These are phyloP conservation scores for carrot (Daucus carota) DNA, from an alignment of 129 eudicot species.

Conservation along the genomic window DH1_v3.0 NC_030387.2:4908501-4909000, in stretches of 20 bases:
- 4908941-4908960: neutral
- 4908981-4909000: too few relatives aligned
- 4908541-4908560: slow-evolving; percentile 2
- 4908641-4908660: slow-evolving; percentile 86
- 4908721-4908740: neutral
- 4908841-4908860: slow-evolving; percentile 81
- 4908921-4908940: slow-evolving; percentile 80
- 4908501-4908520: neutral
- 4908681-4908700: slow-evolving; percentile 61
- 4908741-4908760: neutral
- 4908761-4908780: neutral
- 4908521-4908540: neutral
- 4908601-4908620: slow-evolving; percentile 92
- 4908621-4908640: slow-evolving; percentile 94
- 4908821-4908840: slow-evolving; percentile 28
- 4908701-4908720: slow-evolving; percentile 2
- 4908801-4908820: neutral
- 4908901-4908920: slow-evolving; percentile 80
- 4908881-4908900: slow-evolving; percentile 96
- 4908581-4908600: slow-evolving; percentile 87
- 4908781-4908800: neutral
- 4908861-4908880: slow-evolving; percentile 88
- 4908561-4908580: slow-evolving; percentile 1
- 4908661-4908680: slow-evolving; percentile 85
- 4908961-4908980: too few relatives aligned